Evolutionary conservation across 169 alveolate genomes (phyloP), one percentile per base, ranked within the genome.

Genomic region (Theileria annulata): DNA sequence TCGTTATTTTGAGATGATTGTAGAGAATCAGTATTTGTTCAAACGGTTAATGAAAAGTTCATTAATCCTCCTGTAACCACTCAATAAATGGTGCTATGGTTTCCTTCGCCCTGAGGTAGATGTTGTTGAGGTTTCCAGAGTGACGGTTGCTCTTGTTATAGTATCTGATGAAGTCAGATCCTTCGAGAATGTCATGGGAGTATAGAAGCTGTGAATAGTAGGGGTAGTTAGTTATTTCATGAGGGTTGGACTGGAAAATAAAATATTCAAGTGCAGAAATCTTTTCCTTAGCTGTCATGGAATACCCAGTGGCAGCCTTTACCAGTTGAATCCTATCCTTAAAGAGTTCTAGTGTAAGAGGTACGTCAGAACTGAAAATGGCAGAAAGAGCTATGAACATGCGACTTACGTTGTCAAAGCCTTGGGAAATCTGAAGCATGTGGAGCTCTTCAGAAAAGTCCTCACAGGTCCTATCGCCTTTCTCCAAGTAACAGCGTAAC

Each of bases 381-480:
- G 93, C 94, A 42, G 89, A 74, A 19, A 91, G 79, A 1, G 94
- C 93, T 51, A 91, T 86, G 77, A 85, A 93, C 48, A 93, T 62
- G 78, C 94, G 49, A 59, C 92, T 80, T 31, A 84, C 93, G 83
- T 88, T 87, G 73, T 93, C 96, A 80, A 95, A 95, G 64, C 91
- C 94, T 74, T 94, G 97, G 15, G 98, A 93, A 27, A 95, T 95
- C 87, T 95, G 98, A 54, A 95, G 80, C 75, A 95, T 93, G 19
- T 96, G 94, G 17, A 95, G 85, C 83, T 95, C 98, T 54, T 92
- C 93, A 48, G 91, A 90, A 77, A 95, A 95, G 35, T 88, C 91
- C 13, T 86, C 95, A 19, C 87, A 88, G 56, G 88, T 81, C 71
- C 85, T 73, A 71, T 87, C 90, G 31, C 93, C 88, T 49, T 72